These are phyloP conservation scores for Luzula sylvatica DNA, from an alignment of 176 grass and related monocot genomes.

Conservation along the genomic window DNA sequence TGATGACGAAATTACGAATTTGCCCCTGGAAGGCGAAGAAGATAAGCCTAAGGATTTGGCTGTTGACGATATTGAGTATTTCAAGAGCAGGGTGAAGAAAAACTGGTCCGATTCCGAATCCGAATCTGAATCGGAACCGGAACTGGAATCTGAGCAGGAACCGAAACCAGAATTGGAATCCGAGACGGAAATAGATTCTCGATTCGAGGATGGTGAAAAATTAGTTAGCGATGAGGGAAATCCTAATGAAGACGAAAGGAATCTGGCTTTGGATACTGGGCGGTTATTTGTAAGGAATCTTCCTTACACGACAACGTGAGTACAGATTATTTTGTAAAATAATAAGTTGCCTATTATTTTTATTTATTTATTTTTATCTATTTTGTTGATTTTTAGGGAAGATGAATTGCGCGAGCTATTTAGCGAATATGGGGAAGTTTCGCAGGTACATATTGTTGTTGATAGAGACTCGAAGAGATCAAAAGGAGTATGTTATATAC, in stretches of 20 bases:
- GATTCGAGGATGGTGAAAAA: conserved; percentile 19
- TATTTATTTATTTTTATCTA: conserved; percentile 20
- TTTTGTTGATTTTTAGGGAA: conserved; percentile 43
- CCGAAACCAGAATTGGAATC: conserved; percentile 28
- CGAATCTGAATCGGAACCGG: conserved; percentile 17
- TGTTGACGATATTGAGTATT: conserved; percentile 73
- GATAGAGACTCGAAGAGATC: conserved; percentile 76
- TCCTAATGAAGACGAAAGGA: conserved; percentile 49
- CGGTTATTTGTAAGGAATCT: conserved; percentile 89
- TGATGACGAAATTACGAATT: conserved; percentile 11
- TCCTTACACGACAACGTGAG: conserved; percentile 81
- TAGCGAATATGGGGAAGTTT: conserved; percentile 64
- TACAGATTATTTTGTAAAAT: conserved; percentile 13
- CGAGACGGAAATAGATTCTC: conserved; percentile 15
- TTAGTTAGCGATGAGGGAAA: conserved; percentile 31
- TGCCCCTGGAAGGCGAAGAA: conserved; percentile 1
- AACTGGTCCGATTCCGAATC: conserved; percentile 92
- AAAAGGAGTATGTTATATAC: conserved; percentile 79
- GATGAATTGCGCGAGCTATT: conserved; percentile 69
- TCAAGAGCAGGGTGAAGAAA: conserved; percentile 89
- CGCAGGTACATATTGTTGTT: conserved; percentile 72
- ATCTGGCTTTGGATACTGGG: conserved; percentile 67
- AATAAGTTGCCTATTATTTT: conserved; percentile 16
- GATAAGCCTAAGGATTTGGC: conserved; percentile 17
- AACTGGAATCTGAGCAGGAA: conserved; percentile 35